Base-by-base conservation (phyloP, 805 yeast genomes). In the Nakazawaea populi region DNA sequence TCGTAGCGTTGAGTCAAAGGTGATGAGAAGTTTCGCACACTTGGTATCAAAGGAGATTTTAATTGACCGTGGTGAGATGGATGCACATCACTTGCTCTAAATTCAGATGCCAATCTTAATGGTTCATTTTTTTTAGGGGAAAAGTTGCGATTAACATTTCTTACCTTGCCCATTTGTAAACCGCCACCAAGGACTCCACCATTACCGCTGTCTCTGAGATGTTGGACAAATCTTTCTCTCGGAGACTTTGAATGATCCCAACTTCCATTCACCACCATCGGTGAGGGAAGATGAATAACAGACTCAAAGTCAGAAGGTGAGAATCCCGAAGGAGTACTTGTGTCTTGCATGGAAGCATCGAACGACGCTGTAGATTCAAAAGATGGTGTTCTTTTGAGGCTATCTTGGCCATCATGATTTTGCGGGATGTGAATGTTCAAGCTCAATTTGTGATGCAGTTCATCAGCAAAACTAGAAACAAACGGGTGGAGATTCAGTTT, bases 221-320 rank as follows among this genome's bases (percentile, higher is more conserved):
- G n/a, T 11, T 37, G 39, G 5, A 35, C 12, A 28, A 38, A 36
- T 8, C 27, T 45, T 8, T 4, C 31, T n/a, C 28, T 35, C 3
- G 48, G 44, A 12, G 48, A 28, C 32, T 31, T 31, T 4, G 35
- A 9, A 24, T 40, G 29, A 29, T 54, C 46, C 46, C 46, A 43
- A 10, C 12, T 7, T 6, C 41, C 41, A 24, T 35, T 44, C 31
- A 58, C 62, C 5, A 68, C 57, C 2, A 75, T 58, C 1, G 81
- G 81, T 0, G 80, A 74, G 3, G 81, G 81, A 18, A 76, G 60
- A 46, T 70, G 75, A 1, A 77, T 67, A 12, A 74, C 62, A 10
- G 62, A 60, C 41, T 69, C 71, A 55, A 65, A 67, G 14, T 55
- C 55, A 6, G 47, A 40, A 58, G 54, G 44, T 63, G 54, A 55